phyloP scores from a whole-genome alignment of 2,329 filamentous ascomycete genomes.

The Malbranchea zuffiana region DNA sequence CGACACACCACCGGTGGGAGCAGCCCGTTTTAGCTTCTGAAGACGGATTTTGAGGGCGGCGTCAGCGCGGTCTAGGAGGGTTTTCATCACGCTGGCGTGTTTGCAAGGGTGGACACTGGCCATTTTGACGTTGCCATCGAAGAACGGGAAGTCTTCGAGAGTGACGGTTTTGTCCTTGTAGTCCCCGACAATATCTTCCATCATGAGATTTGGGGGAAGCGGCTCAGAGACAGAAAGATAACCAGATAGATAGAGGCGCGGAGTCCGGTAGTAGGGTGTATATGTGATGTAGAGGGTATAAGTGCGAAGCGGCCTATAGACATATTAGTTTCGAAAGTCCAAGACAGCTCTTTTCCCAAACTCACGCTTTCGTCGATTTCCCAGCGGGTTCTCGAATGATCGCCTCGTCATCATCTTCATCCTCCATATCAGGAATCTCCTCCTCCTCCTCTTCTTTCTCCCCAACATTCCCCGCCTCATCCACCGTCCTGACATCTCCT shows the following conservation, averaged over 20 bases:
- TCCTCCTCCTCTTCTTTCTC: constrained; percentile 58
- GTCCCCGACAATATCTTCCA: constrained; percentile 92
- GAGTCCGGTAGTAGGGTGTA: constrained; percentile 90
- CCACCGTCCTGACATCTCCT: constrained; percentile 73
- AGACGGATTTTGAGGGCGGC: constrained; percentile 80
- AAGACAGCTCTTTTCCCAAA: constrained; percentile 14
- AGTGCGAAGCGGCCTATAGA: constrained; percentile 63
- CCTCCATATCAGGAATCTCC: constrained; percentile 97
- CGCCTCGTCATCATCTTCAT: constrained; percentile 85
- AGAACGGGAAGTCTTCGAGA: constrained; percentile 93
- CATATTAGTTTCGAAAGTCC: constrained; percentile 11
- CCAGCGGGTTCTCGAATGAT: constrained; percentile 69
- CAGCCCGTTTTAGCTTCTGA: constrained; percentile 62
- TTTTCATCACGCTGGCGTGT: constrained; percentile 96
- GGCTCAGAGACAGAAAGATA: constrained; percentile 72
- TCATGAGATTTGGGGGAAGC: constrained; percentile 73
- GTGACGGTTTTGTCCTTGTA: constrained; percentile 99
- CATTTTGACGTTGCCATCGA: constrained; percentile 85
- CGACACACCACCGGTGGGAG: constrained; percentile 30
- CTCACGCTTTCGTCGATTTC: constrained; percentile 43
- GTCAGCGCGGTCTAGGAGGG: constrained; percentile 86
- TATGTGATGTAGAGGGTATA: constrained; percentile 99
- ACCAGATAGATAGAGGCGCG: constrained; percentile 86
- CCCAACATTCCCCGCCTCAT: constrained; percentile 77
- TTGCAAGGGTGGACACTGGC: constrained; percentile 95